These are phyloP conservation scores for Saccharomycopsis vini DNA, from an alignment of 805 yeast genomes.

Conservation along the genomic window DNA sequence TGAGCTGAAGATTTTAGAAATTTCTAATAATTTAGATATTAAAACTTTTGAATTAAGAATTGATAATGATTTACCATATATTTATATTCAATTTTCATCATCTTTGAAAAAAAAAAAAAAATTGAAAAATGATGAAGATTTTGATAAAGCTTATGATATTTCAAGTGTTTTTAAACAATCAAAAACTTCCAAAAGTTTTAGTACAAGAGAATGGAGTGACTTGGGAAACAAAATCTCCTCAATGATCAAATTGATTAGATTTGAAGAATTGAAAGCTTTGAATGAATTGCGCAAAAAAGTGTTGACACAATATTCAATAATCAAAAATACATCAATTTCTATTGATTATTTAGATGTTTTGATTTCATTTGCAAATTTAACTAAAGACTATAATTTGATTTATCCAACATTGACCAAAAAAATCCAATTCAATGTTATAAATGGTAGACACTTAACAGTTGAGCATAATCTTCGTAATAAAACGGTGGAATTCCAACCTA, in stretches of 20 bases:
- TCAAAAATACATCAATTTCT: constrained; percentile 42
- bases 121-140: background rate
- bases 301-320: constrained; percentile 32
- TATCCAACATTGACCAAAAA: constrained; percentile 54
- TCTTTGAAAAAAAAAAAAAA: constrained; percentile 9
- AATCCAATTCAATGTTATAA: constrained; percentile 38
- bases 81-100: constrained; percentile 15
- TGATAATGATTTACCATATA: constrained; percentile 17
- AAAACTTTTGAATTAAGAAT: constrained; percentile 16
- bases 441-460: constrained; percentile 82
- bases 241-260: constrained; percentile 37
- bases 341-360: constrained; percentile 67
- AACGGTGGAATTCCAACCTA: constrained; percentile 30
- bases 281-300: constrained; percentile 39
- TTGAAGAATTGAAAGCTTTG: constrained; percentile 48
- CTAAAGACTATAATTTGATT: constrained; percentile 57
- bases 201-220: constrained; percentile 40
- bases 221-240: constrained; percentile 42
- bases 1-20: constrained; percentile 13
- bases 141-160: constrained; percentile 15
- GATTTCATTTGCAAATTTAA: constrained; percentile 61
- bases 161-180: constrained; percentile 23
- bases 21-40: constrained; percentile 1
- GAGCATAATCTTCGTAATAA: constrained; percentile 52
- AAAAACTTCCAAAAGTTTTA: constrained; percentile 32